phyloP scores from a whole-genome alignment of 2,329 filamentous ascomycete genomes.

The Hypoxylon sp. region DNA sequence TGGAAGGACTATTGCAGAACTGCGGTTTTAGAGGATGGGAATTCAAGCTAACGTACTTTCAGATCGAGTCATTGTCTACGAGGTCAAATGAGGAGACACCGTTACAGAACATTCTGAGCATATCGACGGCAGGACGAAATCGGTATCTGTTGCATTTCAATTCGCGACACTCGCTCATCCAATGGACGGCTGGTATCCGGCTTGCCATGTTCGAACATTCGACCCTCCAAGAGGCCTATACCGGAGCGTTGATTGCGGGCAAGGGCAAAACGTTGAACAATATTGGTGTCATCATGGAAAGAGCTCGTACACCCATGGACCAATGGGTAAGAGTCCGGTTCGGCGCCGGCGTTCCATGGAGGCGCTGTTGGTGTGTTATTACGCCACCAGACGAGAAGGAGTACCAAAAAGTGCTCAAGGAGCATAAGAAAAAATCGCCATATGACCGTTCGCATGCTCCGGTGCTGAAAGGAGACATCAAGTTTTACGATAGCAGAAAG shows the following conservation, averaged over 20 bases:
- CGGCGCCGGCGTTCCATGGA: slow-evolving; percentile 95
- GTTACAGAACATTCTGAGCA: slow-evolving; percentile 93
- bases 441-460: slow-evolving; percentile 81
- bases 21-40: not conserved
- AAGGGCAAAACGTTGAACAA: slow-evolving; percentile 93
- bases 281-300: slow-evolving; percentile 90
- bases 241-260: slow-evolving; percentile 92
- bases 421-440: slow-evolving; percentile 82
- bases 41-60: slow-evolving; percentile 36
- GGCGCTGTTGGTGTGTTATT: slow-evolving; percentile 96
- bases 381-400: slow-evolving; percentile 95
- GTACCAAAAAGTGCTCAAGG: slow-evolving; percentile 85
- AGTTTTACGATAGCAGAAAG: slow-evolving; percentile 88
- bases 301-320: slow-evolving; percentile 81
- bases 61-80: slow-evolving; percentile 93
- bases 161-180: slow-evolving; percentile 89
- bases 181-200: slow-evolving; percentile 96
- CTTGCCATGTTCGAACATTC: slow-evolving; percentile 95
- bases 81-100: slow-evolving; percentile 82
- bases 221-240: slow-evolving; percentile 95
- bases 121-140: slow-evolving; percentile 96
- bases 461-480: slow-evolving; percentile 87
- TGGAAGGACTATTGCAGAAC: not conserved
- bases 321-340: slow-evolving; percentile 97
- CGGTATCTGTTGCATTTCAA: slow-evolving; percentile 97